A percentile compares a stretch with the other conserved stretches of the same genome.
Conservation (phyloP, 1,139 yeast genomes). For the Scheffersomyces parashehatae region DNA sequence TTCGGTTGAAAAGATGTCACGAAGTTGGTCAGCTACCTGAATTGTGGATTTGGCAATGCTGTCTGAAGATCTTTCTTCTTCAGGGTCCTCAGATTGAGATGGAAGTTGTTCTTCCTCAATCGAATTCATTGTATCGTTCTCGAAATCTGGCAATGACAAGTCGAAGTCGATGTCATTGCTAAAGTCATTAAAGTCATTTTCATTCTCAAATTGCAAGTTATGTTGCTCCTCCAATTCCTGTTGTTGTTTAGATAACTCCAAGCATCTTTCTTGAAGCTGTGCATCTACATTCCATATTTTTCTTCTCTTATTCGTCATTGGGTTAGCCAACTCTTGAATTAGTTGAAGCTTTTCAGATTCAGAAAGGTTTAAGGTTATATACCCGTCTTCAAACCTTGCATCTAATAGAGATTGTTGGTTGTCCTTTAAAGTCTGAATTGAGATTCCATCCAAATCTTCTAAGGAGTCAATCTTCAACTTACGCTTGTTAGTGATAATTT, state of each 20-base stretch:
- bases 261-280: conserved; percentile 30
- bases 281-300: conserved; percentile 21
- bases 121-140: conserved; percentile 15
- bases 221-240: conserved; percentile 20
- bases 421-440: conserved; percentile 34
- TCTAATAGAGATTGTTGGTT: conserved; percentile 27
- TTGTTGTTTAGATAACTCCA: conserved; percentile 30
- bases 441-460: conserved; percentile 36
- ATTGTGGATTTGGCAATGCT: conserved; percentile 47
- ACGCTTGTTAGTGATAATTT: conserved; percentile 39
- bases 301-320: conserved; percentile 24
- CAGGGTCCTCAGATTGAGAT: conserved; percentile 10
- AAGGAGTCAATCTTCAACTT: conserved; percentile 37
- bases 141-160: conserved; percentile 40
- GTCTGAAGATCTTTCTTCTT: conserved; percentile 11
- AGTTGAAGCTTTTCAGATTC: conserved; percentile 36
- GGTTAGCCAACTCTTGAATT: conserved; percentile 36
- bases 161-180: conserved; percentile 38
- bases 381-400: conserved; percentile 15
- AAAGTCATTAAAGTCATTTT: conserved; percentile 22
- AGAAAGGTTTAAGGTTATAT: conserved; percentile 27
- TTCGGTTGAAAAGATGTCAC: conserved; percentile 30
- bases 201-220: conserved; percentile 19
- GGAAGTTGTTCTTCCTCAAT: conserved; percentile 9
- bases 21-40: conserved; percentile 55